Conservation (phyloP, 139 green algal genomes). For the Pleodorina starrii region DNA sequence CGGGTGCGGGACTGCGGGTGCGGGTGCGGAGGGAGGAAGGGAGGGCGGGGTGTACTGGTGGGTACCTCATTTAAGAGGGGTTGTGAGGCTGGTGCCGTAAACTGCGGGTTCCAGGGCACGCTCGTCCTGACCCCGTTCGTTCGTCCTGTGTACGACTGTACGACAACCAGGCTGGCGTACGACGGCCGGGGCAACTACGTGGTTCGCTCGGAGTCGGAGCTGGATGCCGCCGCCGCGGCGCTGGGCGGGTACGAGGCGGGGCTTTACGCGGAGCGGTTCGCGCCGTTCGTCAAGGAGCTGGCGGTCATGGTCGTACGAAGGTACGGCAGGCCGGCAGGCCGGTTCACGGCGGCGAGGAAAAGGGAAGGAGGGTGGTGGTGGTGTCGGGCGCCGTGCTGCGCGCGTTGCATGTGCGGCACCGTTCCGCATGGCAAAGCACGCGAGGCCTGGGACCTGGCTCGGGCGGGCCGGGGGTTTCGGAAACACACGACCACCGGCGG, state of each 20-base stretch:
- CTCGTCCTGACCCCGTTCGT: no score
- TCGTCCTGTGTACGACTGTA: no score
- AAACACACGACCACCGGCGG: no score
- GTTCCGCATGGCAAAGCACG: no score
- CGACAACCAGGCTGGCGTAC: conserved; percentile 84
- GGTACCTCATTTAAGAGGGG: not conserved
- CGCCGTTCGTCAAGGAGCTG: conserved; percentile 90
- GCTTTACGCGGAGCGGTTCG: conserved; percentile 96
- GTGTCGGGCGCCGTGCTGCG: no score
- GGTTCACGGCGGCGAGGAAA: no score
- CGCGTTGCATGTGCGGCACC: no score
- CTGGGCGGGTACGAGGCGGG: conserved; percentile 85
- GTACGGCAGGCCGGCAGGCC: no score
- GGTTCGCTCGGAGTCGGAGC: conserved; percentile 68
- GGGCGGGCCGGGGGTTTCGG: no score
- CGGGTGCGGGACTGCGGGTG: no score
- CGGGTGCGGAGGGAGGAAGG: not conserved
- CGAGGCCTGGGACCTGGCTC: no score
- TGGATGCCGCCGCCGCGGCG: conserved; percentile 74
- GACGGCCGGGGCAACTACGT: conserved; percentile 95
- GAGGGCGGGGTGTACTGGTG: not conserved
- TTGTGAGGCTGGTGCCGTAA: not conserved
- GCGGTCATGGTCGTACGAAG: conserved; percentile 79
- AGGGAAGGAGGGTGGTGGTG: no score
- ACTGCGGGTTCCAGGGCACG: not conserved